Evolutionary conservation across 805 yeast genomes (phyloP).

Genomic region (Starmerella riodocensis): DNA sequence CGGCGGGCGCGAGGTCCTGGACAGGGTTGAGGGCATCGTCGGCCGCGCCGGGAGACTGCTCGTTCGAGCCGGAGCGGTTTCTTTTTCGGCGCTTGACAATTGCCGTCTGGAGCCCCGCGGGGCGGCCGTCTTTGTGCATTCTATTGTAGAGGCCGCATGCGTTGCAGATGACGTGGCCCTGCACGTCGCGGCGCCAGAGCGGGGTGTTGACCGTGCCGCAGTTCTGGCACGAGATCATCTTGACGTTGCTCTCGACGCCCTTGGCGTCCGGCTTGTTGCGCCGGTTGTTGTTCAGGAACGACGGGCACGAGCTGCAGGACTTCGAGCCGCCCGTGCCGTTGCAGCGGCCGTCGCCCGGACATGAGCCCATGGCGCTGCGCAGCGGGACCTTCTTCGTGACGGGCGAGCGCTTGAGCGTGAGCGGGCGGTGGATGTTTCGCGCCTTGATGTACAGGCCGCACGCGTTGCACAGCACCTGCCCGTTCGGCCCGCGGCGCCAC

Average conservation of each 20-base stretch:
- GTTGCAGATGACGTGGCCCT: slow-evolving; percentile 73
- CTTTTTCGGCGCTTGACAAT: slow-evolving; percentile 67
- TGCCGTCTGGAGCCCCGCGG: slow-evolving; percentile 57
- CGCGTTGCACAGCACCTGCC: slow-evolving; percentile 88
- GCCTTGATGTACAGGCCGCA: slow-evolving; percentile 70
- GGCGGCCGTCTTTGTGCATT: slow-evolving; percentile 65
- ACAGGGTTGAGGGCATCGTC: too few relatives aligned
- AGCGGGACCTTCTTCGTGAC: slow-evolving; percentile 9
- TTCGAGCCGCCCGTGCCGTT: slow-evolving; percentile 78
- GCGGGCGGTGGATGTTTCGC: slow-evolving; percentile 53
- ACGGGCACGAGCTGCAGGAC: slow-evolving; percentile 75
- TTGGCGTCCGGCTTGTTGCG: slow-evolving; percentile 11
- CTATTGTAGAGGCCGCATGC: slow-evolving; percentile 71
- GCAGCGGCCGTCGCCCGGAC: slow-evolving; percentile 67
- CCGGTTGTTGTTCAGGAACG: slow-evolving; percentile 50
- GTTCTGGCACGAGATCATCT: slow-evolving; percentile 60
- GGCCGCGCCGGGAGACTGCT: too few relatives aligned
- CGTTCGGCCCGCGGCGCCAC: slow-evolving; percentile 89
- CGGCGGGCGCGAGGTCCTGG: not conserved
- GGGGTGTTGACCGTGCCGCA: slow-evolving; percentile 81
- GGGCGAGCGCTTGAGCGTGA: slow-evolving; percentile 39
- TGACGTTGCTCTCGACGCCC: slow-evolving; percentile 4
- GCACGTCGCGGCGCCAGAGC: slow-evolving; percentile 70
- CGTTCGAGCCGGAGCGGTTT: slow-evolving; percentile 1
- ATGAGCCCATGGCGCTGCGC: slow-evolving; percentile 35